Base-by-base conservation (phyloP, 192 early-diverging fungal species). In the Funneliformis geosporum region DNA sequence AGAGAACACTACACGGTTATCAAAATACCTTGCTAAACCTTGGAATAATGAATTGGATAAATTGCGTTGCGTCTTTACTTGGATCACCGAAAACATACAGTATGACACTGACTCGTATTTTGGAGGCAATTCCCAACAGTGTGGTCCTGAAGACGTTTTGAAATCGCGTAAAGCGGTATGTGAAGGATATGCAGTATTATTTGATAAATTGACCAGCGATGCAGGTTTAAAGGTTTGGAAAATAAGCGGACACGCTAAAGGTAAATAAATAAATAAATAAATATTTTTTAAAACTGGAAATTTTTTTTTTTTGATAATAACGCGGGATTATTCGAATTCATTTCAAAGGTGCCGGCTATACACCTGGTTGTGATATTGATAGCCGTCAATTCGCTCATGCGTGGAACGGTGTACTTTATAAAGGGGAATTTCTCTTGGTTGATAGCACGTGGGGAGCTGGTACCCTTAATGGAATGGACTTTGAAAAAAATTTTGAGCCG, bases 361-460 rank as follows among this genome's bases (percentile, higher is more conserved):
- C 39, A 39, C 81, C 80, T 8, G 79, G 80, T 27, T 81, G 64
- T 59, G 66, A 87, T 18, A 42, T 83, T 38, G 81, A 87, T 25
- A 44, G 6, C 67, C 21, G 40, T 16, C 65, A 72, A 62, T 70
- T 60, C 8, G 83, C 25, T 8, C 90, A 91, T 77, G 87, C 87
- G 46, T 91, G 90, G 90, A 91, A 90, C 76, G 85, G 81, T 10
- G 86, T 88, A 21, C 80, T 66, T 12, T 55, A 90, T 25, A 59
- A 88, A 60, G 88, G 88, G 25, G 85, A 88, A 73, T 87, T 82
- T 59, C 80, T 87, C 18, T 80, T 90, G 75, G 86, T 90, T 38
- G 89, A 90, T 43, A 84, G 87, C 4, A 90, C 89, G 25, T 90
- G 89, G 89, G 89, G 88, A 46, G 85, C 89, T 5, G 89, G 89